Percentiles rank a stretch among this genome's conserved stretches.
These are phyloP conservation scores for Aspergillus coremiiformis DNA, from an alignment of 495 filamentous ascomycete genomes.

Conservation along the genomic window DNA sequence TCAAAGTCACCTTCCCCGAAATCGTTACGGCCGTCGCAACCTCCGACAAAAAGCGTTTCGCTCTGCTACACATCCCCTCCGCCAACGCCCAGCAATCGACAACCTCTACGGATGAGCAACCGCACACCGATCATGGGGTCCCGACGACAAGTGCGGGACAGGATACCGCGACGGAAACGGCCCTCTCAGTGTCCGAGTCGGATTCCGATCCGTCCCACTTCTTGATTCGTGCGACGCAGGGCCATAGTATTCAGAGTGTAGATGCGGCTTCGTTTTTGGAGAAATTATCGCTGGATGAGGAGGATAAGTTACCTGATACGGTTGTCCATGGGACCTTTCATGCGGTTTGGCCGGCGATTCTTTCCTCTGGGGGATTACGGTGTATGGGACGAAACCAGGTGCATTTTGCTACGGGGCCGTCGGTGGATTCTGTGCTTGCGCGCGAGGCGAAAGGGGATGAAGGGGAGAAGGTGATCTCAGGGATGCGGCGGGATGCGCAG, in stretches of 20 bases:
- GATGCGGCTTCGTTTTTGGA: constrained; percentile 60
- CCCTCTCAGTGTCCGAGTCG: constrained; percentile 27
- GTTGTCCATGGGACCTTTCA: constrained; percentile 88
- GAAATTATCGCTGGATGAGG: constrained; percentile 46
- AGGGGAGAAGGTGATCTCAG: constrained; percentile 57
- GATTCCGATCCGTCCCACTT: constrained; percentile 54
- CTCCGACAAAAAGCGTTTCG: constrained; percentile 90
- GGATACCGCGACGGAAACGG: constrained; percentile 23
- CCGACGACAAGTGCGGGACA: constrained; percentile 5
- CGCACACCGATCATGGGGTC: not conserved
- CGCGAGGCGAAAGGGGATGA: constrained; percentile 14
- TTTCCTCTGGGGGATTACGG: constrained; percentile 64
- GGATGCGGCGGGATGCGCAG: constrained; percentile 75
- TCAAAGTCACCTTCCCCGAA: constrained; percentile 66
- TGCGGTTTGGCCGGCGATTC: constrained; percentile 63
- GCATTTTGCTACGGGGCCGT: constrained; percentile 71
- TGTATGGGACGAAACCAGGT: constrained; percentile 79
- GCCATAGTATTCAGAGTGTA: constrained; percentile 61
- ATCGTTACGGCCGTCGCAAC: constrained; percentile 60
- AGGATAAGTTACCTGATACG: constrained; percentile 47
- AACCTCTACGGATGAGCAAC: constrained; percentile 12
- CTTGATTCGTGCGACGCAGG: constrained; percentile 91
- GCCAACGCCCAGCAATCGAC: constrained; percentile 15
- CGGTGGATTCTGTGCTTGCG: constrained; percentile 29
- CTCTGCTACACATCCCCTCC: constrained; percentile 43